These are phyloP conservation scores for Fusarium lyarnte DNA, from an alignment of 2,329 filamentous ascomycete species.

Conservation along the genomic window DNA sequence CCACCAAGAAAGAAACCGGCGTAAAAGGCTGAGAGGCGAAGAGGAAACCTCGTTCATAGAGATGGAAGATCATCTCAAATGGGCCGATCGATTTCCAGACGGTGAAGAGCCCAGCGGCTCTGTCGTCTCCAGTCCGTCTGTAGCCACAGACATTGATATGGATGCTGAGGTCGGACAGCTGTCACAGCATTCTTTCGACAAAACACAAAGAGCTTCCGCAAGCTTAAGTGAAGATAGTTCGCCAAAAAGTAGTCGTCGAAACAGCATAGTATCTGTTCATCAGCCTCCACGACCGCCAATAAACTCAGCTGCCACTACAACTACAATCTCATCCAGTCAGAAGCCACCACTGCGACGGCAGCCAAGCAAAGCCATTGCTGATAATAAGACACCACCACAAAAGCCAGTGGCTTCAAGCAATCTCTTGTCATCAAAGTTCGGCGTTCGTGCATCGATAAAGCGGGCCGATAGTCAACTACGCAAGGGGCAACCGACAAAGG, in stretches of 20 bases:
- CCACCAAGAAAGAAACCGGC: conserved; percentile 56
- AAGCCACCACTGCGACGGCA: background rate
- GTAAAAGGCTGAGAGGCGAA: conserved; percentile 52
- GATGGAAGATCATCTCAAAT: conserved; percentile 38
- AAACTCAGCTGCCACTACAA: background rate
- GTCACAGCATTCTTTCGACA: background rate
- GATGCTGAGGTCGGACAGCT: background rate
- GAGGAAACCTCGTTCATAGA: conserved; percentile 35
- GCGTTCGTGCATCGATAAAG: background rate
- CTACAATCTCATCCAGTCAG: background rate
- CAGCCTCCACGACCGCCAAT: background rate
- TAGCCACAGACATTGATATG: background rate
- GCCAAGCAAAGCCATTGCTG: background rate
- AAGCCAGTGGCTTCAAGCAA: conserved; percentile 1
- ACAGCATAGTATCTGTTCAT: background rate
- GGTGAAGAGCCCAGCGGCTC: conserved; percentile 2
- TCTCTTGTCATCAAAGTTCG: conserved; percentile 18
- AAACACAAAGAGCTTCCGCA: background rate
- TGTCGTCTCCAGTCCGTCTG: conserved; percentile 1
- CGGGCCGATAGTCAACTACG: background rate
- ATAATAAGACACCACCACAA: conserved; percentile 1
- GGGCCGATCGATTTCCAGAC: conserved; percentile 18
- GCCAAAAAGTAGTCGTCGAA: conserved; percentile 1
- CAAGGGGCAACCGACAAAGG: conserved; percentile 5
- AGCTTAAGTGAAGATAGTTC: conserved; percentile 5